Conservation (phyloP, 345 rosid genomes). For the Citrus unshiu region DNA sequence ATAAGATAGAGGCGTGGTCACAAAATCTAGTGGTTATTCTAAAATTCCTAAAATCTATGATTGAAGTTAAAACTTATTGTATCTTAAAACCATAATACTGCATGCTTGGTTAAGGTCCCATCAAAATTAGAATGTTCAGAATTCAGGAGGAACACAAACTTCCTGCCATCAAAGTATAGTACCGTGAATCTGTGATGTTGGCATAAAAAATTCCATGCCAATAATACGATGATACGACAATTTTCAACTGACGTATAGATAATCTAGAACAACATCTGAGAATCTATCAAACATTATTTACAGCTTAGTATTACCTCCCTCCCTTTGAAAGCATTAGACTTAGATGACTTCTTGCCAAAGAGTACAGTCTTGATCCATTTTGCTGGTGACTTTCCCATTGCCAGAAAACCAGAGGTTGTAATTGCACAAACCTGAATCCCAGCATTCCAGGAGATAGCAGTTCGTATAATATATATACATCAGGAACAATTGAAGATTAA, state of each 20-base stretch:
- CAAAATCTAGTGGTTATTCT: background rate
- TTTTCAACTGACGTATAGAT: background rate
- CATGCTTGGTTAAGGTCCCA: background rate
- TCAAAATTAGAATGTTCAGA: background rate
- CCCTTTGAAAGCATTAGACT: constrained; percentile 49
- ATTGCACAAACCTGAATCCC: constrained; percentile 23
- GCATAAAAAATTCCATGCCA: background rate
- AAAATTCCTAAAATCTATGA: background rate
- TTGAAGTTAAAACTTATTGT: background rate
- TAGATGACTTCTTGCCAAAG: constrained; percentile 79
- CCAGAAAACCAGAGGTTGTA: constrained; percentile 17
- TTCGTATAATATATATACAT: constrained; percentile 4
- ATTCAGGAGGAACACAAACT: background rate
- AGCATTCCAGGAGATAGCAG: background rate
- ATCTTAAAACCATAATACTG: background rate
- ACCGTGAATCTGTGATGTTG: background rate
- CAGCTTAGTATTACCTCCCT: constrained; percentile 50
- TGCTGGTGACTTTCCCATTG: constrained; percentile 74
- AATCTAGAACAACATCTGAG: background rate
- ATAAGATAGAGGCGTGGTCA: background rate
- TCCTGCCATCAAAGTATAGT: background rate
- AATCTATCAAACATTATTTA: background rate
- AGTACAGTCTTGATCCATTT: constrained; percentile 84
- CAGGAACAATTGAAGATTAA: background rate
- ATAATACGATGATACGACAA: background rate